These are phyloP conservation scores for Sechiopsis laciniata DNA, from an alignment of 306 rosid genomes.

Conservation along the genomic window DNA sequence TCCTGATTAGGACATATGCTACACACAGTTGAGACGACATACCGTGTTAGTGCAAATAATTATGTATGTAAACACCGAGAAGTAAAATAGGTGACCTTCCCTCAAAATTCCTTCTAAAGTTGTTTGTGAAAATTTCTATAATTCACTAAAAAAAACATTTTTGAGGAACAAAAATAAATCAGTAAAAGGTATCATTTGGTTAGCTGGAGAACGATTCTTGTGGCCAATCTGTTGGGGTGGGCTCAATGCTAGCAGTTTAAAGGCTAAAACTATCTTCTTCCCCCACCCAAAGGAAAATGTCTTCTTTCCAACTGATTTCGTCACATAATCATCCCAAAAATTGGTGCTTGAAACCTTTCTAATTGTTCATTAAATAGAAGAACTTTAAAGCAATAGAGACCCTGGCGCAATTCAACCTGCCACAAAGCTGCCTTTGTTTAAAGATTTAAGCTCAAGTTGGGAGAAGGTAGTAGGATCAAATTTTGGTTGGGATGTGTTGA, in stretches of 20 bases:
- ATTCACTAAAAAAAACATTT: background rate
- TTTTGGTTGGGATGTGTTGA: too few relatives aligned
- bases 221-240: background rate
- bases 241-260: background rate
- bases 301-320: background rate
- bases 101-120: background rate
- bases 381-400: background rate
- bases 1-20: background rate
- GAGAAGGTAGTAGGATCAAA: too few relatives aligned
- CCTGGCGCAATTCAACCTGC: too few relatives aligned
- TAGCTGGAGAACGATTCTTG: background rate
- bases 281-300: background rate
- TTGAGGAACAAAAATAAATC: background rate
- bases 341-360: background rate
- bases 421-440: background rate
- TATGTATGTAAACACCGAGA: background rate
- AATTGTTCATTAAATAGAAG: background rate
- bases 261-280: background rate
- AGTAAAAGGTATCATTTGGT: background rate
- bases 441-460: too few relatives aligned
- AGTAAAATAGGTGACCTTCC: background rate
- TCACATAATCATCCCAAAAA: background rate
- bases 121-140: background rate
- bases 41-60: background rate
- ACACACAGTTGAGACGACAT: background rate